Conservation (phyloP, 306 rosid species). For the Canavalia ensiformis region DNA sequence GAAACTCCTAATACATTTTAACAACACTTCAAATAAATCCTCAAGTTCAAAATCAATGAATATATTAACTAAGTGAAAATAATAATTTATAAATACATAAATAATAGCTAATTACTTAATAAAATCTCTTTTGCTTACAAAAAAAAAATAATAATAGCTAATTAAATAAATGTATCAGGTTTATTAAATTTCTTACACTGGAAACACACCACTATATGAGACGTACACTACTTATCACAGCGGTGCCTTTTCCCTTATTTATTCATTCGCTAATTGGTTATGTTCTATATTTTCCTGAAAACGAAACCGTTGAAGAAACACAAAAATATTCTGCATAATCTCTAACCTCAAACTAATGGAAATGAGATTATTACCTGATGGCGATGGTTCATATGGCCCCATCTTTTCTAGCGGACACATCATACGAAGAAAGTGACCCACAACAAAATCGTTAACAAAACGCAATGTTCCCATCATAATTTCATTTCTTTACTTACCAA, state of each 20-base stretch:
- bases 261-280: not conserved
- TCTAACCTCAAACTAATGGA: slow-evolving; percentile 17
- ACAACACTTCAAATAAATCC: not conserved
- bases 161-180: not conserved
- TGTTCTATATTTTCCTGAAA: slow-evolving; percentile 17
- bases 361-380: slow-evolving; percentile 29
- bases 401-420: slow-evolving; percentile 38
- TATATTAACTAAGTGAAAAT: not conserved
- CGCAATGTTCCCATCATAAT: slow-evolving; percentile 20
- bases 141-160: no score
- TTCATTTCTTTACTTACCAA: slow-evolving; percentile 23
- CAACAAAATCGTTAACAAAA: slow-evolving; percentile 37
- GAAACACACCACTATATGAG: not conserved
- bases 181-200: not conserved
- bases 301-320: not conserved
- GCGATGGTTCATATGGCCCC: slow-evolving; percentile 39
- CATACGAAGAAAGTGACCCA: slow-evolving; percentile 36
- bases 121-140: no score
- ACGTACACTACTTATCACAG: not conserved
- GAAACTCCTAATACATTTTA: not conserved
- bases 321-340: slow-evolving; percentile 5
- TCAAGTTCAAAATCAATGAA: not conserved
- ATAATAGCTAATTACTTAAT: not conserved
- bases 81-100: not conserved
- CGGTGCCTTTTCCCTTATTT: slow-evolving; percentile 6